phyloP scores from a whole-genome alignment of 495 filamentous ascomycete species.

The Lindgomyces ingoldianus region DNA sequence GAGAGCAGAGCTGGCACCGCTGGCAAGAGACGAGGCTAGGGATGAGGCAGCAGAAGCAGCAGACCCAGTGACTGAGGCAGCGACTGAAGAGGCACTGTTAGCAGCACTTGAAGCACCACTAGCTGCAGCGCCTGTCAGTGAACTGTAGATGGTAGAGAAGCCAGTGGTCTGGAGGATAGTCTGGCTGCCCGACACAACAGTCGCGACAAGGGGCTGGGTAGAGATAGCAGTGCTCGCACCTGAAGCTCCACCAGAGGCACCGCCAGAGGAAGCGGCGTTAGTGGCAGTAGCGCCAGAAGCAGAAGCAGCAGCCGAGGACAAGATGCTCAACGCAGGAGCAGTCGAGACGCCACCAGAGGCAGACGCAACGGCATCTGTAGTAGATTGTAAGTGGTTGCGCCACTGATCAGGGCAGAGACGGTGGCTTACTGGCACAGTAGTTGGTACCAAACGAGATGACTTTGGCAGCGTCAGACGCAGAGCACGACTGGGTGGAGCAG shows the following conservation, averaged over 20 bases:
- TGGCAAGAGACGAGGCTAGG: slow-evolving; percentile 35
- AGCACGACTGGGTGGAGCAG: slow-evolving; percentile 71
- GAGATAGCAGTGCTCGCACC: slow-evolving; percentile 34
- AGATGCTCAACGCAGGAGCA: slow-evolving; percentile 26
- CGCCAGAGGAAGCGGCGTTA: no score
- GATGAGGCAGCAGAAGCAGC: slow-evolving; percentile 21
- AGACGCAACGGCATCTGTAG: slow-evolving; percentile 24
- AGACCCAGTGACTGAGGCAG: slow-evolving; percentile 22
- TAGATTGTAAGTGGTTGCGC: background rate
- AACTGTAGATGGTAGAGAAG: slow-evolving; percentile 41
- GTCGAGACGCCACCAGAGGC: slow-evolving; percentile 21
- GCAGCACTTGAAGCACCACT: slow-evolving; percentile 30
- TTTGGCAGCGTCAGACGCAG: slow-evolving; percentile 35
- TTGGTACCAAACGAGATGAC: slow-evolving; percentile 47
- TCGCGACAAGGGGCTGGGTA: slow-evolving; percentile 38
- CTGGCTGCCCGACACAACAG: slow-evolving; percentile 35
- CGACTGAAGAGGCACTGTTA: slow-evolving; percentile 14
- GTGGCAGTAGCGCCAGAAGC: slow-evolving; percentile 23
- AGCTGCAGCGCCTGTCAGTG: slow-evolving; percentile 9
- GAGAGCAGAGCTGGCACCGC: slow-evolving; percentile 10
- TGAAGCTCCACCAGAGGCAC: slow-evolving; percentile 26
- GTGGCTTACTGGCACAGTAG: slow-evolving; percentile 46
- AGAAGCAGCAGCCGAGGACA: slow-evolving; percentile 42
- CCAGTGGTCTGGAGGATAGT: slow-evolving; percentile 38
- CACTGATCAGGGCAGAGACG: no score